These are phyloP conservation scores for Psidium guajava DNA, from an alignment of 345 rosid species.

Conservation along the genomic window DNA sequence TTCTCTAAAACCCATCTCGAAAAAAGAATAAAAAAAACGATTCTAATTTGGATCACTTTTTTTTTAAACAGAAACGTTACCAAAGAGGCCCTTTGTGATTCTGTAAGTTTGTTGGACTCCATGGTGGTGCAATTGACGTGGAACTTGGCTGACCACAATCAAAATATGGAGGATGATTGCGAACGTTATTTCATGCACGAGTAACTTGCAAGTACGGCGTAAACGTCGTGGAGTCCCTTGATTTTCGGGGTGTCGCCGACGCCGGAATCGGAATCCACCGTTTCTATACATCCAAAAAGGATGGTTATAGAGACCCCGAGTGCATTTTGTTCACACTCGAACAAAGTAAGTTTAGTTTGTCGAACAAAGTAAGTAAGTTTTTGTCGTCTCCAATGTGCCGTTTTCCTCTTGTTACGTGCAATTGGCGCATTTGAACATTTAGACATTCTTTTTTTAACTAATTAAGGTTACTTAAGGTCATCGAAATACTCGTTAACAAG, in stretches of 20 bases:
- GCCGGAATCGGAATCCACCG: neutral
- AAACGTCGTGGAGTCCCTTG: neutral
- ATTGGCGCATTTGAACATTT: neutral
- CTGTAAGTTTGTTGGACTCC: neutral
- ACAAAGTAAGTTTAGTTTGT: neutral
- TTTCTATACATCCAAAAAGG: no score
- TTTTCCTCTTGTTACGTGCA: neutral
- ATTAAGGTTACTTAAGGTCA: neutral
- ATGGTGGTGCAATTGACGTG: neutral
- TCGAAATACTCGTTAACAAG: no score
- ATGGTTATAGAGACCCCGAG: no score
- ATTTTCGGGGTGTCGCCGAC: neutral
- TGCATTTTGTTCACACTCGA: neutral
- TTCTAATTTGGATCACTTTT: no score
- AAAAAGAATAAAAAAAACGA: no score
- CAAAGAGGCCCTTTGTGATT: no score
- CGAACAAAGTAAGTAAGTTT: neutral
- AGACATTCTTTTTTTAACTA: neutral
- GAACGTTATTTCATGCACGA: neutral
- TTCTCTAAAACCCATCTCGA: no score
- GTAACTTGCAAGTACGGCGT: neutral
- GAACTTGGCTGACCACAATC: neutral
- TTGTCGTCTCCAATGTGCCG: neutral
- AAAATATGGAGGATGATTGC: neutral
- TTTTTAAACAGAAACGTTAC: no score